Conservation (phyloP, 2,329 filamentous ascomycete species). For the Trichoderma sp. region DNA sequence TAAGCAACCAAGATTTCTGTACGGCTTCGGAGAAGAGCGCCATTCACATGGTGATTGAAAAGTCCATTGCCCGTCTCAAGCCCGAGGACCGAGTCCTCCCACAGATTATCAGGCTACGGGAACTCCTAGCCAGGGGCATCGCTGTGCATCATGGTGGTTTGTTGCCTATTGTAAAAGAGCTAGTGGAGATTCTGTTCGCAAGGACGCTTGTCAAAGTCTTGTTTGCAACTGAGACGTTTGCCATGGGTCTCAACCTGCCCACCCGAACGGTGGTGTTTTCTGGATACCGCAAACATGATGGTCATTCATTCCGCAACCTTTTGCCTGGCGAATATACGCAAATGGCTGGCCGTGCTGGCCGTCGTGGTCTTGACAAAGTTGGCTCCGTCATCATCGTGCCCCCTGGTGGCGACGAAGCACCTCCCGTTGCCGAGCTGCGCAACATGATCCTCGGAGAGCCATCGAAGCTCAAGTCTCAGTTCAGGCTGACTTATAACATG, state of each 20-base stretch:
- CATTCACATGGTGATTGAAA: slow-evolving; percentile 97
- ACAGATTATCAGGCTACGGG: slow-evolving; percentile 84
- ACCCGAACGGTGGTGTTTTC: slow-evolving; percentile 98
- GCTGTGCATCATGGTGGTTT: slow-evolving; percentile 96
- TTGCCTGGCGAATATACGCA: slow-evolving; percentile 97
- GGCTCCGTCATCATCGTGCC: slow-evolving; percentile 94
- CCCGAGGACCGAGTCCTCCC: slow-evolving; percentile 88
- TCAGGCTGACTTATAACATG: slow-evolving; percentile 99
- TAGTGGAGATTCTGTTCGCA: slow-evolving; percentile 95
- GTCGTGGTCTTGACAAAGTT: slow-evolving; percentile 87
- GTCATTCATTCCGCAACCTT: slow-evolving; percentile 85
- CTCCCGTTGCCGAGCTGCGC: slow-evolving; percentile 76
- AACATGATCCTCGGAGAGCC: slow-evolving; percentile 97
- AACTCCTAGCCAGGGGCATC: slow-evolving; percentile 83
- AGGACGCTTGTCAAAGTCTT: slow-evolving; percentile 94
- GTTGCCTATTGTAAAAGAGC: slow-evolving; percentile 94
- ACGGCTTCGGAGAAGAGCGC: slow-evolving; percentile 93
- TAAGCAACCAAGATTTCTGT: slow-evolving; percentile 94
- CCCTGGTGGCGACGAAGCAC: slow-evolving; percentile 80
- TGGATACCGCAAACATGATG: slow-evolving; percentile 94
- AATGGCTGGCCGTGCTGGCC: slow-evolving; percentile 94
- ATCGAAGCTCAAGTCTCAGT: slow-evolving; percentile 93
- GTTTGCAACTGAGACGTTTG: slow-evolving; percentile 97
- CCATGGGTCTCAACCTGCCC: slow-evolving; percentile 95
- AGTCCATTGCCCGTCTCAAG: slow-evolving; percentile 87